Base-by-base conservation (phyloP, 257 asterid genomes). In the Buddleja alternifolia region DNA sequence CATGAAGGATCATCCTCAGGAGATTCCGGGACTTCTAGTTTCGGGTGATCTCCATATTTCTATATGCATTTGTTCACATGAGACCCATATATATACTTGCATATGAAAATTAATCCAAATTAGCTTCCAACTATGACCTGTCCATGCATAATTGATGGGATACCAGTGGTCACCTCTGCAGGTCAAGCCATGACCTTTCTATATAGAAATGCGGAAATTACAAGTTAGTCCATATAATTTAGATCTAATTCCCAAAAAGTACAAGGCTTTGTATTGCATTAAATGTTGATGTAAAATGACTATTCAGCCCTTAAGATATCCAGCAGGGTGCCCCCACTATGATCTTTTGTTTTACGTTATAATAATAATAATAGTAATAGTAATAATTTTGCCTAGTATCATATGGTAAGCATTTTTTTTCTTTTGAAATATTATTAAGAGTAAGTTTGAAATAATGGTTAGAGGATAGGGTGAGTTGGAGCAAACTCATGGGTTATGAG, bases 371-470 rank as follows among this genome's bases (percentile, higher is more conserved):
- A 61, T 29, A 29, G 48, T 79, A 73, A 66, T 76, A 65, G 60
- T 62, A 47, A 87, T 80, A 56, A 66, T 77, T 66, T 63, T 67
- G 70, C 66, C 73, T 50, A 73, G 79, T 70, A 76, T 77, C 72
- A 77, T 81, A 82, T 69, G 76, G 62, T 77, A 51, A 69, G 70
- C 77, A 82, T 71, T 68, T 75, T 69, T 59, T 34, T 77, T 59
- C 41, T 46, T 55, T 11, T n/a, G 42, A 16, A 56, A 75, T 75
- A 71, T 77, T 66, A 81, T 71, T 75, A 44, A 67, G 50, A 60
- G 69, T 59, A 60, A 70, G 53, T 60, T 59, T 47, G 63, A 72
- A 71, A 74, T 70, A 39, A 78, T 52, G 25, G 72, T n/a, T 51
- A 67, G 45, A 5, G 10, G 15, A 59, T 50, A 40, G 69, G 69